A percentile compares a stretch with the other conserved stretches of the same genome.
phyloP scores from a whole-genome alignment of 495 filamentous ascomycete genomes.

The Aspergillus avenaceus region DNA sequence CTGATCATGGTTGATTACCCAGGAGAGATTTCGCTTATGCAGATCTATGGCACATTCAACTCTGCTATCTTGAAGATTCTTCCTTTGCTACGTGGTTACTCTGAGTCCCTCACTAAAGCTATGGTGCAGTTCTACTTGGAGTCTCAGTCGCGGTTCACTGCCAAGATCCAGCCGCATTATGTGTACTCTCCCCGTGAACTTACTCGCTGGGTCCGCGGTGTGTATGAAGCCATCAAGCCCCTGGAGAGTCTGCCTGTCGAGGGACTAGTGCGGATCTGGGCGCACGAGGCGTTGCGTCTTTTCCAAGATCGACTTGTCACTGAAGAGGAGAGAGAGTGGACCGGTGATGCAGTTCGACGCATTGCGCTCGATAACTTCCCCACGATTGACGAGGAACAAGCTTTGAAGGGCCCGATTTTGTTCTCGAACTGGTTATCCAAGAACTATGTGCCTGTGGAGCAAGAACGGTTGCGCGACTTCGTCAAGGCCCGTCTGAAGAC shows the following conservation, averaged over 20 bases:
- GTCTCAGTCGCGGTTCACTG: conserved; percentile 88
- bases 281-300: conserved; percentile 89
- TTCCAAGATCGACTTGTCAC: conserved; percentile 95
- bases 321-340: conserved; percentile 96
- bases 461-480: conserved; percentile 90
- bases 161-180: conserved; percentile 96
- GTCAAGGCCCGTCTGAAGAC: conserved; percentile 96
- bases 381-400: conserved; percentile 79
- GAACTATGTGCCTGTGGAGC: conserved; percentile 94
- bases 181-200: conserved; percentile 98
- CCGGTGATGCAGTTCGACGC: conserved; percentile 72
- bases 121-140: conserved; percentile 97
- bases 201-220: conserved; percentile 91
- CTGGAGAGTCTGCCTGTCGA: conserved; percentile 84
- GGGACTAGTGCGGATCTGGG: conserved; percentile 95
- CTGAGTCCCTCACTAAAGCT: conserved; percentile 89
- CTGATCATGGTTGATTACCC: conserved; percentile 99
- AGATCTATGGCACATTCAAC: conserved; percentile 99
- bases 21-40: conserved; percentile 84
- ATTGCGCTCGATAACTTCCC: conserved; percentile 93
- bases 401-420: conserved; percentile 88
- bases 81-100: conserved; percentile 88
- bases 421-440: conserved; percentile 99
- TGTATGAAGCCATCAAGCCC: conserved; percentile 94
- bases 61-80: conserved; percentile 94